Evolutionary conservation across 768 basidiomycete species (phyloP), one percentile per base, ranked within the genome.

Genomic region (Tylopilus felleus): DNA sequence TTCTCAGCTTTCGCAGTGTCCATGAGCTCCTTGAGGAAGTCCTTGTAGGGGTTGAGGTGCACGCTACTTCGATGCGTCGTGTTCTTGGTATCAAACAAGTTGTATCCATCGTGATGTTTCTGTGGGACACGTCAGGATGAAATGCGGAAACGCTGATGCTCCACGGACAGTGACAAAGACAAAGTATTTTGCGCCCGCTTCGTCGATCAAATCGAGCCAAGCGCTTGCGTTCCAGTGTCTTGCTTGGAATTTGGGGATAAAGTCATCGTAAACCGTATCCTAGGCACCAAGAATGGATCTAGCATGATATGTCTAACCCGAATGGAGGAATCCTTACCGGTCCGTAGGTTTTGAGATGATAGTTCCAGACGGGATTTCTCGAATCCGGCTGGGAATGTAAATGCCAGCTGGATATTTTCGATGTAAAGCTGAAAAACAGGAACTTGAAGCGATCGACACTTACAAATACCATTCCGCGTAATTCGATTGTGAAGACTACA

Each of bases 91-190:
- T 85, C 80, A 31, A 84, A 85, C 2, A 84, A 60, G 1, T 71
- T 72, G 53, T 77, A 83, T 1, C 84, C 84, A 51, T 85, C 84
- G 52, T 85, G 83, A 50, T 85, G 83, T 76, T 82, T 84, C 76
- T 80, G 59, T 13, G 23, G 17, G 27, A 10, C 14, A 28, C 13
- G 12, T 60, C 41, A 60, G 19, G 9, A 41, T 2, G 19, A n/a
- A 43, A 42, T 8, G 35, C 1, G 9, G 14, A 9, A 2, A 25
- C 16, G 3, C 13, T 4, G 4, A 9, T 12, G 45, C 44, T 41
- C 14, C 2, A 67, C 75, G 7, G 19, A 76, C 80, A 16, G 81
- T 77, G 8, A 80, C 79, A 33, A 81, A 66, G 21, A 84, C 81
- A 56, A 84, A 83, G 56, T 84, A 84, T 60, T 80, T 83, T 2